Conservation (phyloP, 305 asterid species). For the Fraxinus ornus region DNA sequence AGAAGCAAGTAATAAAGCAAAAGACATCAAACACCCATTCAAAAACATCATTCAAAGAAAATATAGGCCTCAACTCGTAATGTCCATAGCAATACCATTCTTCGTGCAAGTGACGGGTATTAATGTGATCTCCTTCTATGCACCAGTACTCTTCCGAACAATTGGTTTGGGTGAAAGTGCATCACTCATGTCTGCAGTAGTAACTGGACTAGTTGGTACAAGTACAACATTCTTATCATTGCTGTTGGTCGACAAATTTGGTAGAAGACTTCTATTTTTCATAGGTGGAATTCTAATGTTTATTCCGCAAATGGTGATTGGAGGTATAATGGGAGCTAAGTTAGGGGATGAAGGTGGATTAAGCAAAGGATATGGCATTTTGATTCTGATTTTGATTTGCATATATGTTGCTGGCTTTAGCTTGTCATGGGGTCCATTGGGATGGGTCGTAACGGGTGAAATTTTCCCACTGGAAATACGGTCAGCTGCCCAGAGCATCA, state of each 20-base stretch:
- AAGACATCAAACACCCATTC: conserved; percentile 42
- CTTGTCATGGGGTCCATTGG: conserved; percentile 49
- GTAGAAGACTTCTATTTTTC: conserved; percentile 43
- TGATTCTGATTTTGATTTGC: conserved; percentile 1
- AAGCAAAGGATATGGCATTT: conserved; percentile 31
- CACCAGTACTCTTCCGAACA: conserved; percentile 49
- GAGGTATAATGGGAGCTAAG: conserved; percentile 20
- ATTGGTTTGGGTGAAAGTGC: conserved; percentile 56
- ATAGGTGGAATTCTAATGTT: conserved; percentile 52
- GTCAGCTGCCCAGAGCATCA: conserved; percentile 41
- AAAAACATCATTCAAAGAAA: conserved; percentile 34
- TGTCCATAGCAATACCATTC: conserved; percentile 48
- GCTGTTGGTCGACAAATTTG: conserved; percentile 42
- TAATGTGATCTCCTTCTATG: conserved; percentile 58
- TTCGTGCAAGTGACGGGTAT: conserved; percentile 66
- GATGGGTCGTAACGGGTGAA: conserved; percentile 43
- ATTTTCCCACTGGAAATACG: conserved; percentile 34
- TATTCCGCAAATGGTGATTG: conserved; percentile 40
- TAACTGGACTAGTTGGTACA: conserved; percentile 42
- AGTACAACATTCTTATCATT: conserved; percentile 31
- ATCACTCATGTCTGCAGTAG: conserved; percentile 51
- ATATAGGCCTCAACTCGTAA: conserved; percentile 58
- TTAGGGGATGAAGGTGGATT: conserved; percentile 28
- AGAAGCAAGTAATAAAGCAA: conserved; percentile 48
- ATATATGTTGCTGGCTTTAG: conserved; percentile 32